Evolutionary conservation across 2,329 filamentous ascomycete genomes (phyloP).

Genomic region (Penicillium occitanis): DNA sequence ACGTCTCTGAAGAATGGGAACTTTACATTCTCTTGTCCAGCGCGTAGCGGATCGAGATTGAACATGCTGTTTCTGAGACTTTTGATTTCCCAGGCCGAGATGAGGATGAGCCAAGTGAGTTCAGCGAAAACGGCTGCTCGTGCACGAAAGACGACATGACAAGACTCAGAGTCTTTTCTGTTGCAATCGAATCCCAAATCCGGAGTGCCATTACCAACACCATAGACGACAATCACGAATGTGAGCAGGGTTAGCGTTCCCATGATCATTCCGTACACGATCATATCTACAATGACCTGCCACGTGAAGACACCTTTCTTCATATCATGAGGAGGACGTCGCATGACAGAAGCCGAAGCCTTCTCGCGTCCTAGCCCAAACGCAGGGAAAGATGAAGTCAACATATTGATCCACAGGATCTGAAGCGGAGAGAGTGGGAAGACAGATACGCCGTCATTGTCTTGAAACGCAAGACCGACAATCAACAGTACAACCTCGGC

Average conservation of each 20-base stretch:
- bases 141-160: constrained; percentile 62
- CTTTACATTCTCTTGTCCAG: constrained; percentile 40
- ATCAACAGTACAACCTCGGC: constrained; percentile 80
- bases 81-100: constrained; percentile 77
- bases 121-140: constrained; percentile 72
- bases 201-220: constrained; percentile 39
- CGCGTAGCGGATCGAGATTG: constrained; percentile 53
- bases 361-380: constrained; percentile 81
- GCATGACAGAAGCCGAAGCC: constrained; percentile 73
- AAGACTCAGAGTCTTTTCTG: constrained; percentile 48
- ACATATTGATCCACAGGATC: constrained; percentile 90
- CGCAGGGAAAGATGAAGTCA: constrained; percentile 81
- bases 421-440: constrained; percentile 83
- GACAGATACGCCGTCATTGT: constrained; percentile 67
- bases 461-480: constrained; percentile 77
- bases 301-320: constrained; percentile 44
- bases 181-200: constrained; percentile 59
- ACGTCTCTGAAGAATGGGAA: constrained; percentile 64
- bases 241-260: constrained; percentile 44
- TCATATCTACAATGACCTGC: constrained; percentile 43
- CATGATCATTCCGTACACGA: constrained; percentile 49
- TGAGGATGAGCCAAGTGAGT: constrained; percentile 71
- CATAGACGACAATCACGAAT: constrained; percentile 43
- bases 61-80: constrained; percentile 74
- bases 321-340: constrained; percentile 69